Evolutionary conservation across 495 filamentous ascomycete species (phyloP).

Genomic region (Monascus purpureus): DNA sequence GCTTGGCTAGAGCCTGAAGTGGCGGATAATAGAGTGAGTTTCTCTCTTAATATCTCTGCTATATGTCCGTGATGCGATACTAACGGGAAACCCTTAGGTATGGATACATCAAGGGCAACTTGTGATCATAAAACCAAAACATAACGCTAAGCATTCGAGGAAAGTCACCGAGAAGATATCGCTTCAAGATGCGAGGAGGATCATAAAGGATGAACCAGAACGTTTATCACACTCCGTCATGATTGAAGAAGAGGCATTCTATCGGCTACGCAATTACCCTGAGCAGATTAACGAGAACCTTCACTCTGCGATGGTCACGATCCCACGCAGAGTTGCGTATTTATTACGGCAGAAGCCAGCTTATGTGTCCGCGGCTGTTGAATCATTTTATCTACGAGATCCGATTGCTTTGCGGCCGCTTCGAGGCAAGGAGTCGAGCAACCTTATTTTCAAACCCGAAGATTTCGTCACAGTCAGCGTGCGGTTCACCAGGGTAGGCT

Average conservation of each 20-base stretch:
- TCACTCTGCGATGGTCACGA: conserved; percentile 54
- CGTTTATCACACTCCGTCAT: conserved; percentile 48
- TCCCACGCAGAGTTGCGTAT: conserved; percentile 74
- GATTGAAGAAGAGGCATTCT: conserved; percentile 82
- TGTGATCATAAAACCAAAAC: conserved; percentile 51
- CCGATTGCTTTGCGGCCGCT: conserved; percentile 63
- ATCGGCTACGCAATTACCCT: conserved; percentile 72
- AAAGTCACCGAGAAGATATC: conserved; percentile 36
- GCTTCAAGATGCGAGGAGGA: conserved; percentile 42
- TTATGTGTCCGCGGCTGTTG: conserved; percentile 67
- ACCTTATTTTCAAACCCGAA: conserved; percentile 50
- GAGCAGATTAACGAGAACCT: conserved; percentile 51
- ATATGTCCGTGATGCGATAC: background rate
- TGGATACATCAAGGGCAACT: conserved; percentile 70
- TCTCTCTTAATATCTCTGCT: background rate
- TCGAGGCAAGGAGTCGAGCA: conserved; percentile 28
- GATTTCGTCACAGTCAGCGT: conserved; percentile 70
- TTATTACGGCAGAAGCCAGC: conserved; percentile 59
- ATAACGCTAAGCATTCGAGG: conserved; percentile 9
- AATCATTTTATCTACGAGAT: conserved; percentile 88
- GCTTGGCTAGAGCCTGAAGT: conserved; percentile 88
- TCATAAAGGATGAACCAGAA: conserved; percentile 37
- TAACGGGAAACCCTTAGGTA: conserved; percentile 26
- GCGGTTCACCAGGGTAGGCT: conserved; percentile 76
- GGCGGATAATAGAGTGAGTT: conserved; percentile 58